Base-by-base conservation (phyloP, 2,329 filamentous ascomycete species). In the Trichophaea hybrida region DNA sequence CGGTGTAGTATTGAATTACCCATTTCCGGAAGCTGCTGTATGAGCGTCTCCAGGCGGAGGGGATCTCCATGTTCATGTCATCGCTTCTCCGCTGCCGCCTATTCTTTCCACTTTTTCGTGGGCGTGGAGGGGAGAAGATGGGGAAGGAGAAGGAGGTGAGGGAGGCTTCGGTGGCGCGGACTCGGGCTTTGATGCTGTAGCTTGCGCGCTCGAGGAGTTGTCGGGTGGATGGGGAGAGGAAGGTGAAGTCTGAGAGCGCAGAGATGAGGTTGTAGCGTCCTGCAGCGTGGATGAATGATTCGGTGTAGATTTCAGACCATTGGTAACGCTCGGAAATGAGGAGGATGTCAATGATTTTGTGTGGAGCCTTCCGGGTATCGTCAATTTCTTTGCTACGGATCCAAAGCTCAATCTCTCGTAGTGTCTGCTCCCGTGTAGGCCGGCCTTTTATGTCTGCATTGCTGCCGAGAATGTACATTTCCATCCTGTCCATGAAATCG, bases 381-480 rank as follows among this genome's bases (percentile, higher is more conserved):
- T 57, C 55, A 13, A 57, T 32, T 8, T 15, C 43, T 43, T 55
- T 55, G 53, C 15, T 44, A 12, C 53, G 53, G 15, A 55, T 24
- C 53, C 53, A 55, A 24, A 8, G 8, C 17, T 49, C 40, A 5
- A 57, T n/a, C 15, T 49, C 43, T 8, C 7, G 10, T 8, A 40
- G 13, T 31, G 52, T 40, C 31, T 53, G 50, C 6, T 33, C 50
- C 8, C 50, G 50, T 32, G 50, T 34, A 13, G 50, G 50, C 8
- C 50, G 50, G 7, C 15, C 50, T 31, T 43, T 46, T 24, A 57
- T 50, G 13, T 32, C 44, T 24, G 31, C 24, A 7, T 32, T 35
- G 34, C 13, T 24, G 53, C 35, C 38, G 12, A 57, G 55, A 12
- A 50, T 13, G 44, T 57, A 57, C 55, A 57, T 57, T 17, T 48